Evolutionary conservation across 2,329 filamentous ascomycete species (phyloP).

Genomic region (Cordyceps cicadae): DNA sequence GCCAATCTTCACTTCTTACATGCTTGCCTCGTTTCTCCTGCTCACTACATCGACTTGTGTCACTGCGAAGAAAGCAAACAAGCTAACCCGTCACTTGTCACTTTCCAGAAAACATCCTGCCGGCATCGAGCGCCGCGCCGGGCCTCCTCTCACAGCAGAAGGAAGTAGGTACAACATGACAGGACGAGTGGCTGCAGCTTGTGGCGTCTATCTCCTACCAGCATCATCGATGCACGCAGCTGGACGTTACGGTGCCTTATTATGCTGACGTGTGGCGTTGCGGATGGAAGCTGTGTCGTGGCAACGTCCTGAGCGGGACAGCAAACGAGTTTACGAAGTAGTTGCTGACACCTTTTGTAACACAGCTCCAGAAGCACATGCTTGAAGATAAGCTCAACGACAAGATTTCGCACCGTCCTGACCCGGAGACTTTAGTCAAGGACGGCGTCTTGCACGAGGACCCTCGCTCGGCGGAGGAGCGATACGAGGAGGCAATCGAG

Average conservation of each 20-base stretch:
- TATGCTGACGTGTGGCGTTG: background rate
- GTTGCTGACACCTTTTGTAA: background rate
- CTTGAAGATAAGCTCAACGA: constrained; percentile 78
- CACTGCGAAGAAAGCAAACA: constrained; percentile 1
- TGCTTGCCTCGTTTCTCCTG: background rate
- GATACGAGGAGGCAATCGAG: constrained; percentile 54
- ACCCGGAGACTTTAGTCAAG: constrained; percentile 66
- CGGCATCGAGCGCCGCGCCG: constrained; percentile 68
- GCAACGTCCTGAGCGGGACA: background rate
- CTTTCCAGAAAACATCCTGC: constrained; percentile 71
- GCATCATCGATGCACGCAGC: background rate
- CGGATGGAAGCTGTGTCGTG: background rate
- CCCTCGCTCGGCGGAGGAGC: constrained; percentile 48
- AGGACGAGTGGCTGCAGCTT: background rate
- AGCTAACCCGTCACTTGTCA: constrained; percentile 16
- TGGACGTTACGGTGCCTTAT: background rate
- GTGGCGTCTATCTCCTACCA: background rate
- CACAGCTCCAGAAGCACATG: constrained; percentile 74
- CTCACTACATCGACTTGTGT: background rate
- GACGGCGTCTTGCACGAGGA: constrained; percentile 71
- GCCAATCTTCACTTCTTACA: background rate
- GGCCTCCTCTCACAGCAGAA: constrained; percentile 71
- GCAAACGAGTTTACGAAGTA: background rate
- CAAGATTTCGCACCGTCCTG: constrained; percentile 70
- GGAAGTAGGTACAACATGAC: constrained; percentile 41